Conservation (phyloP, 2,329 filamentous ascomycete genomes). For the Aureobasidium sp. region DNA sequence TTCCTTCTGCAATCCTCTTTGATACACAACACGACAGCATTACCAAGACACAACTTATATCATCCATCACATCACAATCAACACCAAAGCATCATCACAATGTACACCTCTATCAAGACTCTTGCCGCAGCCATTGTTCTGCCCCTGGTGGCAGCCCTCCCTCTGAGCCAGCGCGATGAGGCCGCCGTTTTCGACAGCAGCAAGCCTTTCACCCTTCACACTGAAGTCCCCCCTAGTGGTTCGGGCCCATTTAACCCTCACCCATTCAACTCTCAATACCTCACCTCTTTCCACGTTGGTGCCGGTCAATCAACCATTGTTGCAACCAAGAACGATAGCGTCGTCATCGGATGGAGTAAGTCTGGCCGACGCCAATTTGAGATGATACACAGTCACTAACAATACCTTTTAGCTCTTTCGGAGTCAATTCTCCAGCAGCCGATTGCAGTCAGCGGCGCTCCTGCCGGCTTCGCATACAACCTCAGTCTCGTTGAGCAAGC, state of each 20-base stretch:
- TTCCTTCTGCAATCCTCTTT: background rate
- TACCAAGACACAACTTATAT: background rate
- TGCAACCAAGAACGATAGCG: background rate
- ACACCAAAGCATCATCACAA: background rate
- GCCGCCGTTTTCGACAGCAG: conserved; percentile 6
- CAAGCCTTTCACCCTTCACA: conserved; percentile 13
- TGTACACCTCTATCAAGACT: conserved; percentile 10
- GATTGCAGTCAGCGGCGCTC: background rate
- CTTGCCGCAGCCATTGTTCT: background rate
- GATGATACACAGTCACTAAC: background rate
- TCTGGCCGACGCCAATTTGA: background rate
- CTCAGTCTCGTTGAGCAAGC: background rate
- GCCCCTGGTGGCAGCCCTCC: conserved; percentile 3
- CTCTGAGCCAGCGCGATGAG: background rate
- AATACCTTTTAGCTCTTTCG: background rate
- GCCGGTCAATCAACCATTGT: background rate
- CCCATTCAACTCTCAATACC: background rate
- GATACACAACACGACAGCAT: background rate
- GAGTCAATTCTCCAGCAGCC: conserved; percentile 4
- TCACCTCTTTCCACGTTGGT: conserved; percentile 8
- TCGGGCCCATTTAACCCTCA: too few relatives aligned
- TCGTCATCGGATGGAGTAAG: conserved; percentile 3
- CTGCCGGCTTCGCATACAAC: conserved; percentile 1
- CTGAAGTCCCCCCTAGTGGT: background rate
- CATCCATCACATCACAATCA: background rate